Percentiles rank a stretch among this genome's conserved stretches.
Conservation (phyloP, 108 stramenopile genomes). For the Pseudonitzschia pungens region DNA sequence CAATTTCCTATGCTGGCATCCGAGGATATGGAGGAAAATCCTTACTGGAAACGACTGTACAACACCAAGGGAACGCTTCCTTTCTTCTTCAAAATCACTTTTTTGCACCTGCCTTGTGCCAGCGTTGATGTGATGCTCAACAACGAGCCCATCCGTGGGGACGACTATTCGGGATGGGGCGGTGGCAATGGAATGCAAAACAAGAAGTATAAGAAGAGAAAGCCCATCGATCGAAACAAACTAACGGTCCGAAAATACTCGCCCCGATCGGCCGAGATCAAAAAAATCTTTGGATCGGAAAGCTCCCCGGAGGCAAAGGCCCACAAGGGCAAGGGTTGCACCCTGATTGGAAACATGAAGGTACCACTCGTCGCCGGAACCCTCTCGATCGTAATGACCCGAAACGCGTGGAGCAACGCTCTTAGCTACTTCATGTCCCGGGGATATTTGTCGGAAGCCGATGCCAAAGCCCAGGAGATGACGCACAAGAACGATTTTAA, state of each 20-base stretch:
- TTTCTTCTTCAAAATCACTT: constrained; percentile 64
- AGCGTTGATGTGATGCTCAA: constrained; percentile 67
- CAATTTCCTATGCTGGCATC: constrained; percentile 41
- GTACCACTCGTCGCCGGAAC: constrained; percentile 50
- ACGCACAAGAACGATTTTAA: constrained; percentile 25
- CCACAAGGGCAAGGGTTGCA: constrained; percentile 42
- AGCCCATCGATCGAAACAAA: background rate
- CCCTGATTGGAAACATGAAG: constrained; percentile 33
- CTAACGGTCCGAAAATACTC: constrained; percentile 6
- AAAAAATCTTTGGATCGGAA: background rate
- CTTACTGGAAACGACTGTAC: constrained; percentile 17
- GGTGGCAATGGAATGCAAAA: background rate
- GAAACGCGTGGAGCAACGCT: constrained; percentile 36
- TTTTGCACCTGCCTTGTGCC: constrained; percentile 66
- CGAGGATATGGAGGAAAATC: constrained; percentile 10
- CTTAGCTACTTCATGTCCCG: constrained; percentile 27
- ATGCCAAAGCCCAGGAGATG: background rate
- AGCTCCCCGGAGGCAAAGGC: background rate
- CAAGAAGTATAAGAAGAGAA: constrained; percentile 16
- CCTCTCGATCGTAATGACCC: constrained; percentile 35
- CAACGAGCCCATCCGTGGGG: constrained; percentile 27
- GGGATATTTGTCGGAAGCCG: constrained; percentile 13
- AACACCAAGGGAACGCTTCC: constrained; percentile 41
- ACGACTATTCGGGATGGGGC: constrained; percentile 13
- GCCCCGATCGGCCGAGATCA: constrained; percentile 23